Conservation (phyloP, 805 yeast species). For the Saturnispora besseyi region DNA sequence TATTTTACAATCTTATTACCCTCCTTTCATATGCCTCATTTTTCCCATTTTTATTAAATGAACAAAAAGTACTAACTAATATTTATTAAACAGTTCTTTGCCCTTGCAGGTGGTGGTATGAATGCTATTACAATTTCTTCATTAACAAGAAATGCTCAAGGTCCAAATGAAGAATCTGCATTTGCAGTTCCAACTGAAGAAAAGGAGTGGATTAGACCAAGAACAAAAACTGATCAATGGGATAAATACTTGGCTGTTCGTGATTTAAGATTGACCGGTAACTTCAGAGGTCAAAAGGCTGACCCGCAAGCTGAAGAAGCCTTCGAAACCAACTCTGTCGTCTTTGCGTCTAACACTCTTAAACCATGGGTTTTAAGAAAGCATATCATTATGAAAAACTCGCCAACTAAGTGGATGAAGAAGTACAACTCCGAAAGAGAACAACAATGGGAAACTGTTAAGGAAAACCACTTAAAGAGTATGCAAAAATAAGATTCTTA, state of each 20-base stretch:
- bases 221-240: constrained; percentile 46
- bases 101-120: constrained; percentile 46
- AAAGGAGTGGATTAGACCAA: constrained; percentile 45
- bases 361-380: constrained; percentile 33
- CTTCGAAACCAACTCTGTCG: constrained; percentile 60
- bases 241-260: constrained; percentile 55
- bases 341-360: constrained; percentile 25
- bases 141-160: constrained; percentile 27
- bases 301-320: constrained; percentile 58
- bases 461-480: constrained; percentile 29
- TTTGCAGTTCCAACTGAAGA: constrained; percentile 33
- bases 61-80: background rate
- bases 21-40: background rate
- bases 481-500: constrained; percentile 24
- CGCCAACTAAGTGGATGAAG: constrained; percentile 30
- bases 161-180: constrained; percentile 28
- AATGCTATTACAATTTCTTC: constrained; percentile 25
- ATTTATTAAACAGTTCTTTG: constrained; percentile 29
- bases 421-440: constrained; percentile 29
- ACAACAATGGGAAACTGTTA: constrained; percentile 25
- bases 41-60: background rate
- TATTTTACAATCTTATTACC: too few species aligned
- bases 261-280: constrained; percentile 71
- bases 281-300: constrained; percentile 57
- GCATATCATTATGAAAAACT: constrained; percentile 32